Base-by-base conservation (phyloP, 176 grass and related monocot genomes). In the Guadua angustifolia region DNA sequence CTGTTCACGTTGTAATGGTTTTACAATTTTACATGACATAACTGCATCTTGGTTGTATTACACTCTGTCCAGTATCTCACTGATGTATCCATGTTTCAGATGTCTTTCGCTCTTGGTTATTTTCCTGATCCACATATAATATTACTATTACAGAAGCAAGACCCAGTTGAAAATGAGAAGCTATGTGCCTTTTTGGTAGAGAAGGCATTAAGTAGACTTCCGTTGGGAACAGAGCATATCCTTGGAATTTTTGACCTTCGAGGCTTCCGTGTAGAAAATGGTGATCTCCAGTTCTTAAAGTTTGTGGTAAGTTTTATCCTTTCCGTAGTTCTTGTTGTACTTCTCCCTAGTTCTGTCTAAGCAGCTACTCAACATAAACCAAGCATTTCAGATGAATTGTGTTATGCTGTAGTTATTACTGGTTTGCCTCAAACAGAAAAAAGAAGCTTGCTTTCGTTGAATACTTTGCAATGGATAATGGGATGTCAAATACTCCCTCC, bases 241-340 rank as follows among this genome's bases (percentile, higher is more conserved):
- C 89, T 98, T 36, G 96, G 87, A 21, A 98, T 95, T 71, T 86
- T 95, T 65, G 82, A 95, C 86, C 93, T 95, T 75, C 81, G 78
- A 82, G 89, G 85, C 21, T 98, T 95, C 19, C n/a, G 58, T 35
- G 69, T 74, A 38, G 93, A 98, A 82, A 98, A 98, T 83, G 88
- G 79, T 10, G 96, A 98, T 81, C 63, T 95, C 61, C 70, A 76
- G 71, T 94, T 95, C 82, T 86, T 98, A 59, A 92, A 94, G 69
- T 98, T 94, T 88, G 85, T 98, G 93, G 93, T 98, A 82, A 88
- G 88, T 74, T 53, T 15, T 16, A 22, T 59, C 38, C 11, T 80
- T 44, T 59, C 2, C 17, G 21, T 61, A 52, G 13, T 56, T 47
- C 22, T 21, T 73, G 32, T 15, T 39, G 47, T 84, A 9, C 21